A percentile compares a stretch with the other conserved stretches of the same genome.
Conservation (phyloP, 1,139 yeast species). For the Diutina catenulata region DNA sequence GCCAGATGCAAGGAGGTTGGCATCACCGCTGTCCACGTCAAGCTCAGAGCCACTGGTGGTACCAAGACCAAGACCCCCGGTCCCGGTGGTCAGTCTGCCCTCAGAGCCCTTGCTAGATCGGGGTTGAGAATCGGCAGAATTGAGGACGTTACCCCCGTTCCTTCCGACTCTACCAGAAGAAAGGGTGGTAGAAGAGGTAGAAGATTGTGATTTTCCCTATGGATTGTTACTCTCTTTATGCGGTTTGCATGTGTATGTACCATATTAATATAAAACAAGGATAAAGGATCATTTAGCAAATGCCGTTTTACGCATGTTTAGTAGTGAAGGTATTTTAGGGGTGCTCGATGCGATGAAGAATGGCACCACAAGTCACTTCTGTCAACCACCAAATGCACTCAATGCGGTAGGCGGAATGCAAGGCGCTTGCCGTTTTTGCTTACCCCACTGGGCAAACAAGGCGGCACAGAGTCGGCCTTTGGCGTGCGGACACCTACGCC, state of each 20-base stretch:
- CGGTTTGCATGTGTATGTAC: slow-evolving; percentile 5
- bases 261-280: slow-evolving; percentile 3
- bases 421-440: too few relatives aligned
- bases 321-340: too few relatives aligned
- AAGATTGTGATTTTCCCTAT: slow-evolving; percentile 92
- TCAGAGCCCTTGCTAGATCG: slow-evolving; percentile 99
- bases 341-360: too few relatives aligned
- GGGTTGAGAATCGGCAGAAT: slow-evolving; percentile 99
- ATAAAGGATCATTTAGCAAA: too few relatives aligned
- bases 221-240: too few relatives aligned
- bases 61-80: slow-evolving; percentile 99
- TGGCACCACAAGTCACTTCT: too few relatives aligned
- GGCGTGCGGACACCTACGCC: too few relatives aligned
- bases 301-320: too few relatives aligned
- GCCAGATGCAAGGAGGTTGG: slow-evolving; percentile 99
- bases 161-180: slow-evolving; percentile 99
- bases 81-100: slow-evolving; percentile 99
- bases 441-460: too few relatives aligned
- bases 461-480: too few relatives aligned
- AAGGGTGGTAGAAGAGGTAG: slow-evolving; percentile 99
- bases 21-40: slow-evolving; percentile 98
- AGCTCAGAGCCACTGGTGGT: slow-evolving; percentile 99
- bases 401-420: too few relatives aligned
- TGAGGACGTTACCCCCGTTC: slow-evolving; percentile 99
- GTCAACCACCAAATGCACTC: too few relatives aligned